Evolutionary conservation across 2,329 filamentous ascomycete species (phyloP).

Genomic region (Zymoseptoria crescenta): DNA sequence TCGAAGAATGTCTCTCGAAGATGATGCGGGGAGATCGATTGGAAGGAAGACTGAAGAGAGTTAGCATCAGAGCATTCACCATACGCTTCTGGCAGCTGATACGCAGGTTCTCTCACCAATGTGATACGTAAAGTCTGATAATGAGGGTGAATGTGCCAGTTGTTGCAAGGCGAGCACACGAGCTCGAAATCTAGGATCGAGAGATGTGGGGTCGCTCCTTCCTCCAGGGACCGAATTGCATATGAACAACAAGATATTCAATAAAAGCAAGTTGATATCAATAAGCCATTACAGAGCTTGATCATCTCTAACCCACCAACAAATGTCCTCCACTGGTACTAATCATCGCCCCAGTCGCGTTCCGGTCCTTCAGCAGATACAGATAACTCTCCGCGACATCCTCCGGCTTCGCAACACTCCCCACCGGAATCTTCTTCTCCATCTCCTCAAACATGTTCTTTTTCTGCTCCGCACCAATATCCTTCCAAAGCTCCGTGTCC

Average conservation of each 20-base stretch:
- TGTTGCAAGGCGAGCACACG: neutral
- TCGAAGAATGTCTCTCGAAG: neutral
- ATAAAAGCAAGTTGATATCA: no score
- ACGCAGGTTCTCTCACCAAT: neutral
- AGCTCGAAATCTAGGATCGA: no score
- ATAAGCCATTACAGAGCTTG: no score
- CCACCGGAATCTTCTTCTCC: conserved; percentile 27
- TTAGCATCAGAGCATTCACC: neutral
- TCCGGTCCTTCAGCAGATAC: conserved; percentile 41
- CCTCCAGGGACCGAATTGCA: no score
- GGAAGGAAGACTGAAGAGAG: neutral
- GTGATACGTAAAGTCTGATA: neutral
- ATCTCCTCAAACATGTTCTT: conserved; percentile 20
- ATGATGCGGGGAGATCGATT: neutral
- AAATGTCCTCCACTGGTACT: conserved; percentile 28
- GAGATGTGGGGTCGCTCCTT: no score
- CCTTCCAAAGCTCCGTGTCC: conserved; percentile 37
- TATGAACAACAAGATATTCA: no score
- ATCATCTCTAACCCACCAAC: conserved; percentile 9
- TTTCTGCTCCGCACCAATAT: conserved; percentile 23
- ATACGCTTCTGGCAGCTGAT: neutral
- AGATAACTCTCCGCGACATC: conserved; percentile 44
- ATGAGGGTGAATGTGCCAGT: neutral
- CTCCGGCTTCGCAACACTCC: conserved; percentile 32
- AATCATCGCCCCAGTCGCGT: conserved; percentile 39